A percentile compares a stretch with the other conserved stretches of the same genome.
phyloP scores from a whole-genome alignment of 805 yeast genomes.

The Maudiozyma serrabonitensis region DNA sequence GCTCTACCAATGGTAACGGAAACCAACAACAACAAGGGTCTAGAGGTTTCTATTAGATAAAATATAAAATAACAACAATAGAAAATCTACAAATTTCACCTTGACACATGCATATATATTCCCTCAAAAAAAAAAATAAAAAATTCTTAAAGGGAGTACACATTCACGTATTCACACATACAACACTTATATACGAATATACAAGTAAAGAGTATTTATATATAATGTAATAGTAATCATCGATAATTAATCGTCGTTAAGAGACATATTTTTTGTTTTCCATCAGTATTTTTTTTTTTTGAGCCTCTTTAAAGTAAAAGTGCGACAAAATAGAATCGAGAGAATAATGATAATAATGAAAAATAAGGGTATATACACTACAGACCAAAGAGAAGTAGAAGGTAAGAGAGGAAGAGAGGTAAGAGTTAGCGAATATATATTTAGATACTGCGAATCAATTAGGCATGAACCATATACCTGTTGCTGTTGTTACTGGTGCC shows the following conservation, averaged over 20 bases:
- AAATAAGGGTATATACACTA: no score
- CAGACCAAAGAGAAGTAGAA: no score
- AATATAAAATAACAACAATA: neutral
- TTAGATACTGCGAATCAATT: neutral
- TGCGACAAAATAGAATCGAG: no score
- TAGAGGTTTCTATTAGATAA: constrained; percentile 24
- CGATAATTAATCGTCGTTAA: neutral
- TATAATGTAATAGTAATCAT: neutral
- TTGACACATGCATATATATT: neutral
- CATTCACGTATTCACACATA: neutral
- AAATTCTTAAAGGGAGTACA: neutral
- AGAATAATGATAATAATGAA: no score
- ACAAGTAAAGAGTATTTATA: neutral
- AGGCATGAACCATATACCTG: constrained; percentile 8
- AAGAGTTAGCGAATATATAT: no score
- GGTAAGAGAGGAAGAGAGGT: no score
- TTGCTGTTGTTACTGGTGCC: constrained; percentile 35
- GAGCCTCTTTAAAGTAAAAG: no score
- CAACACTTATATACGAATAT: neutral
- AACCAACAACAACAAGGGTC: constrained; percentile 19
- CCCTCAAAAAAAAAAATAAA: neutral
- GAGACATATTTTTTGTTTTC: neutral
- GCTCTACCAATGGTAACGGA: neutral
- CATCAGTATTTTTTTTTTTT: neutral
- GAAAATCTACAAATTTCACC: no score